These are phyloP conservation scores for Crithidia sp. DNA, from an alignment of 208 protist species.

Conservation along the genomic window DNA sequence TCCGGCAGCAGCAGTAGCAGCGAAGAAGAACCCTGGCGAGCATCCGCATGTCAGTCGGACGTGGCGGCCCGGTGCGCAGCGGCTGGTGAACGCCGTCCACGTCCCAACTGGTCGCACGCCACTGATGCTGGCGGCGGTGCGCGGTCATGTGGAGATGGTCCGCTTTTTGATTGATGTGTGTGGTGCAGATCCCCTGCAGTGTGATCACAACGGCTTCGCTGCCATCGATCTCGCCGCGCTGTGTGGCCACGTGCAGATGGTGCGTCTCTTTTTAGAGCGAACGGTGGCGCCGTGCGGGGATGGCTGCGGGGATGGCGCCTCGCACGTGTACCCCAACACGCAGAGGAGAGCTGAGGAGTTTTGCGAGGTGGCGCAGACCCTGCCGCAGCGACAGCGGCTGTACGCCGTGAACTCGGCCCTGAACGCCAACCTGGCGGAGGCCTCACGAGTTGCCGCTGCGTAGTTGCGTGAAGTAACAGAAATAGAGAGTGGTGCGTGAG, in stretches of 20 bases:
- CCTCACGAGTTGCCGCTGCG: conserved; percentile 47
- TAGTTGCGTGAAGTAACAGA: neutral
- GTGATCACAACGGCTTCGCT: conserved; percentile 56
- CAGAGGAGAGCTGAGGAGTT: conserved; percentile 71
- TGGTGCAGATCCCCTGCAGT: conserved; percentile 47
- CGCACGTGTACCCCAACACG: conserved; percentile 40
- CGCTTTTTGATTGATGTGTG: conserved; percentile 63
- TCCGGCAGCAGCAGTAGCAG: neutral
- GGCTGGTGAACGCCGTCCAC: conserved; percentile 73
- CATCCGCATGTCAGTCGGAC: conserved; percentile 11
- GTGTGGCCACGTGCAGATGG: conserved; percentile 59
- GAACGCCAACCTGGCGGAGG: conserved; percentile 49
- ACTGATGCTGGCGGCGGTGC: conserved; percentile 82
- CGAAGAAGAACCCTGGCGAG: neutral
- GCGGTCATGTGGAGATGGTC: conserved; percentile 54
- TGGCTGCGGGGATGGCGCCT: conserved; percentile 33
- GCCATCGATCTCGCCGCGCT: conserved; percentile 78
- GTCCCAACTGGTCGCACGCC: conserved; percentile 67
- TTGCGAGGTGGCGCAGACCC: conserved; percentile 64
- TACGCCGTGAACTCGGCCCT: conserved; percentile 60
- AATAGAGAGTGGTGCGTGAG: neutral
- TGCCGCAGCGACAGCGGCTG: conserved; percentile 58
- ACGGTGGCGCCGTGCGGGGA: conserved; percentile 24
- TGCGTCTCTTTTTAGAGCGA: conserved; percentile 41
- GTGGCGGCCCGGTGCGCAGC: conserved; percentile 56